A percentile compares a stretch with the other conserved stretches of the same genome.
These are phyloP conservation scores for Didymella exigua DNA, from an alignment of 2,329 filamentous ascomycete genomes.

Conservation along the genomic window DNA sequence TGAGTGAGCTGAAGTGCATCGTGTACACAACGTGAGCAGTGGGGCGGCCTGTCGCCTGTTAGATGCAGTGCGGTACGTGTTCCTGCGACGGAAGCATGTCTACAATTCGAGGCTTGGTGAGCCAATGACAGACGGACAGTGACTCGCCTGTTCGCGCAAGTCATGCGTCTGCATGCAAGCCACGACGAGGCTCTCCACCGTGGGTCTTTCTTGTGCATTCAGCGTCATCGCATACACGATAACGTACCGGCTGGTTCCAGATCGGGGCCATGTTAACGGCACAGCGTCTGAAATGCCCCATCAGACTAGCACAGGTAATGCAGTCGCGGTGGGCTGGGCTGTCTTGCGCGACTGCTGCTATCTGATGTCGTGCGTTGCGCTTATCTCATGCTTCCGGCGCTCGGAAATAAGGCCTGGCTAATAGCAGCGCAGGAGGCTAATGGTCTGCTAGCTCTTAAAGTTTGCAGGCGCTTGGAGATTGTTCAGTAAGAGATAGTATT, in stretches of 20 bases:
- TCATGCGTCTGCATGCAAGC: neutral
- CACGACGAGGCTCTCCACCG: neutral
- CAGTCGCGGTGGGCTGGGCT: conserved; percentile 6
- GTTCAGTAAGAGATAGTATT: too few relatives aligned
- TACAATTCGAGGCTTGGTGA: neutral
- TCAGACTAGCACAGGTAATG: neutral
- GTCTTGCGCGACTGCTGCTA: conserved; percentile 5
- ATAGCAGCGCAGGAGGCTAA: too few relatives aligned
- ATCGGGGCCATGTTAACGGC: neutral
- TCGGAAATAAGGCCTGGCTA: too few relatives aligned
- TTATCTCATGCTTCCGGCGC: too few relatives aligned
- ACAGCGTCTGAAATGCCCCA: conserved; percentile 1
- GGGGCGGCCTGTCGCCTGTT: conserved; percentile 2
- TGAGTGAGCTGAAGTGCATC: too few relatives aligned
- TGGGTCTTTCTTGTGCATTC: neutral
- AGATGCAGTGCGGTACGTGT: conserved; percentile 1
- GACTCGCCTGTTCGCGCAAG: neutral
- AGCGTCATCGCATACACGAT: neutral
- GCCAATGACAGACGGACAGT: neutral
- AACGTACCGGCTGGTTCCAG: neutral
- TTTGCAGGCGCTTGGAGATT: too few relatives aligned
- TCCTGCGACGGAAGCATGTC: neutral
- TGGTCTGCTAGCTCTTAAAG: too few relatives aligned
- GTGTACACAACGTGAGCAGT: neutral
- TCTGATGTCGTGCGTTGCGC: conserved; percentile 7